These are phyloP conservation scores for Coniochaeta sp. DNA, from an alignment of 2,329 filamentous ascomycete species.

Conservation along the genomic window DNA sequence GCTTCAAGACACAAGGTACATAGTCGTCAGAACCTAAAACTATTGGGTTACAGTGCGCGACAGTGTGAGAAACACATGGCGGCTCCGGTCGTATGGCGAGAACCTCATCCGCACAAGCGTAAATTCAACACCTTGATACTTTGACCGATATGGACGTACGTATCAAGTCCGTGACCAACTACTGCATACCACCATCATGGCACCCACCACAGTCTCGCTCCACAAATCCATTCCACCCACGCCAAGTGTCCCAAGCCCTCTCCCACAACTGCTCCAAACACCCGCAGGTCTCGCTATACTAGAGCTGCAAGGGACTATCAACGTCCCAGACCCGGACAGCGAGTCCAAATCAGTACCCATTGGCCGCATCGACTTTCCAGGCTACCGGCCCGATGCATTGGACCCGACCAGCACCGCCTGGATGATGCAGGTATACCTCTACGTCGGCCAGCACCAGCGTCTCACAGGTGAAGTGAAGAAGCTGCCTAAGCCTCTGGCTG, in stretches of 20 bases:
- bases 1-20: too few species aligned
- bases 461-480: constrained; percentile 88
- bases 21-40: background rate
- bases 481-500: constrained; percentile 66
- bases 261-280: constrained; percentile 80
- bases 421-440: constrained; percentile 88
- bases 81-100: background rate
- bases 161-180: background rate
- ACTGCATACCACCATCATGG: background rate
- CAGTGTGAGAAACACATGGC: background rate
- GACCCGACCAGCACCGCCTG: constrained; percentile 55
- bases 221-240: background rate
- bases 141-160: background rate
- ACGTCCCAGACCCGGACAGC: constrained; percentile 47
- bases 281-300: constrained; percentile 83
- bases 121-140: background rate
- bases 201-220: background rate
- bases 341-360: constrained; percentile 24
- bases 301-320: constrained; percentile 88
- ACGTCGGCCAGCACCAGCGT: constrained; percentile 81
- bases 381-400: constrained; percentile 50
- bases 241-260: constrained; percentile 36
- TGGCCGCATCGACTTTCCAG: constrained; percentile 34
- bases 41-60: background rate
- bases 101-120: background rate